phyloP scores from a whole-genome alignment of 2,329 filamentous ascomycete species.

The Conoideocrella luteorostrata region DNA sequence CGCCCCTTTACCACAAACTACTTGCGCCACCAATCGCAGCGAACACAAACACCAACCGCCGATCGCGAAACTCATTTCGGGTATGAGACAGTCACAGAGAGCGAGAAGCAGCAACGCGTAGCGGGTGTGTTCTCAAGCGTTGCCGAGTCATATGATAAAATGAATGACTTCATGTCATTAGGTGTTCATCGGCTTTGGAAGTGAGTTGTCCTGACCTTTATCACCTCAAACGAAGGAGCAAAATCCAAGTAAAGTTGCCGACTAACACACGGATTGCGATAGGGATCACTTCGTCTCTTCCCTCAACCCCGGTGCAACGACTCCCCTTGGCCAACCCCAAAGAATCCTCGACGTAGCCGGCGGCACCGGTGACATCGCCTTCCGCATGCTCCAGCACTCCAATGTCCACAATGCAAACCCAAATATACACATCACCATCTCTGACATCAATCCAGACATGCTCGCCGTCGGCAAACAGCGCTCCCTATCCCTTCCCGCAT shows the following conservation, averaged over 20 bases:
- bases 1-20: slow-evolving; percentile 24
- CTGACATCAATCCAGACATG: slow-evolving; percentile 96
- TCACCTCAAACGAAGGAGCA: neutral
- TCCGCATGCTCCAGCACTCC: slow-evolving; percentile 87
- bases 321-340: slow-evolving; percentile 41
- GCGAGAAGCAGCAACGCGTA: slow-evolving; percentile 66
- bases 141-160: slow-evolving; percentile 88
- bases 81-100: slow-evolving; percentile 76
- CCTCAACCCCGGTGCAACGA: slow-evolving; percentile 70
- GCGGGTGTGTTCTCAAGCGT: slow-evolving; percentile 91
- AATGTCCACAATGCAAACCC: slow-evolving; percentile 71
- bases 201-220: slow-evolving; percentile 31
- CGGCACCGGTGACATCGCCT: slow-evolving; percentile 95
- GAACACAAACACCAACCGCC: slow-evolving; percentile 20
- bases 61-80: slow-evolving; percentile 80
- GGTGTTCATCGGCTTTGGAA: slow-evolving; percentile 96
- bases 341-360: slow-evolving; percentile 93
- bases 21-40: slow-evolving; percentile 15
- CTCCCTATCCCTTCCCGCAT: slow-evolving; percentile 50
- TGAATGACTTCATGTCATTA: slow-evolving; percentile 99
- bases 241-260: no score
- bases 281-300: slow-evolving; percentile 87
- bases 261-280: neutral
- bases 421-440: slow-evolving; percentile 78
- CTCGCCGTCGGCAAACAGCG: slow-evolving; percentile 80